phyloP scores from a whole-genome alignment of 768 basidiomycete genomes.

The Tulasnella sp. region DNA sequence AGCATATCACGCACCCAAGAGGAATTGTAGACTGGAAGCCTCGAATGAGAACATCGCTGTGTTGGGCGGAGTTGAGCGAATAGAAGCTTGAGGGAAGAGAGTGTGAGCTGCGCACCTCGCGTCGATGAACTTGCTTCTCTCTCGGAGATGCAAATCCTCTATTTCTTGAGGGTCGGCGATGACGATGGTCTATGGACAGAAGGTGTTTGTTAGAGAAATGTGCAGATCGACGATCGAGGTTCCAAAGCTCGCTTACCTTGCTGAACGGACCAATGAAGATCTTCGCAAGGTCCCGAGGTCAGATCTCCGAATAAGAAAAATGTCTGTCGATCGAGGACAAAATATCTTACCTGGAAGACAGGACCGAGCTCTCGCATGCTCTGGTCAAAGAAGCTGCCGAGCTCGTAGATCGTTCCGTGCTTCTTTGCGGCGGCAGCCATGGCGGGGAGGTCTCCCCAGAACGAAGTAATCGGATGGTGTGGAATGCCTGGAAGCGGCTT shows the following conservation, averaged over 20 bases:
- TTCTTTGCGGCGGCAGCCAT: neutral
- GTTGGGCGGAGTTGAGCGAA: neutral
- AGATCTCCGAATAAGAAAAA: neutral
- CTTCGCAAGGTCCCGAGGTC: conserved; percentile 11
- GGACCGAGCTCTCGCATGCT: conserved; percentile 5
- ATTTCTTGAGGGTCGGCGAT: conserved; percentile 7
- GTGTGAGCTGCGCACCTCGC: neutral
- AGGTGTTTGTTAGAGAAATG: neutral
- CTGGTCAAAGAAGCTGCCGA: neutral
- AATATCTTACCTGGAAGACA: conserved; percentile 14
- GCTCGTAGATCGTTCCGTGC: neutral
- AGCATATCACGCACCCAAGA: neutral
- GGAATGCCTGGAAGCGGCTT: conserved; percentile 18
- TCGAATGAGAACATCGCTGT: neutral
- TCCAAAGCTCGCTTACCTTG: neutral
- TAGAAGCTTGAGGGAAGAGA: neutral
- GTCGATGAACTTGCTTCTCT: conserved; percentile 13
- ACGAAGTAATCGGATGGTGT: neutral
- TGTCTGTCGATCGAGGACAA: neutral
- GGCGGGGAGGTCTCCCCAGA: conserved; percentile 17
- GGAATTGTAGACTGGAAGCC: neutral
- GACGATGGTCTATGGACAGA: neutral
- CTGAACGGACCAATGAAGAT: conserved; percentile 15
- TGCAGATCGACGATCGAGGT: neutral
- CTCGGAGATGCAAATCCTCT: conserved; percentile 4